A percentile compares a stretch with the other conserved stretches of the same genome.
phyloP scores from a whole-genome alignment of 768 basidiomycete species.

The Stropharia rugosoannulata region DNA sequence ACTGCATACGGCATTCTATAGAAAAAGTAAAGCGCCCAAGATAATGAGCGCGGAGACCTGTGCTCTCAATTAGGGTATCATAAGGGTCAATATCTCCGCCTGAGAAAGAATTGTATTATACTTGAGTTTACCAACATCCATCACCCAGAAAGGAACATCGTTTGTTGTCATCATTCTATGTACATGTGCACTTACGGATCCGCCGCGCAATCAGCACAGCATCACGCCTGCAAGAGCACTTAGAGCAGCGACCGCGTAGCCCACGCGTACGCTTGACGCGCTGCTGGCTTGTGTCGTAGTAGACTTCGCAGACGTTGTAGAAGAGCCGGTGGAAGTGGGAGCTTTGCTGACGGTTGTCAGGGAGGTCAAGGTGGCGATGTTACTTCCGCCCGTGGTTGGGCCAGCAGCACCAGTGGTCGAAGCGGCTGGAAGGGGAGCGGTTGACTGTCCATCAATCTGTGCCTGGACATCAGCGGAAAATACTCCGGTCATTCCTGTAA shows the following conservation, averaged over 20 bases:
- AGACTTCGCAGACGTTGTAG: slow-evolving; percentile 14
- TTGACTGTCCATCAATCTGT: slow-evolving; percentile 61
- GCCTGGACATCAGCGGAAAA: slow-evolving; percentile 57
- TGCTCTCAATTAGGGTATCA: too few relatives aligned
- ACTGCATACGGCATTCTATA: too few relatives aligned
- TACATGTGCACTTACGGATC: too few relatives aligned
- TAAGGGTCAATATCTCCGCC: too few relatives aligned
- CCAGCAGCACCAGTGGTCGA: slow-evolving; percentile 21
- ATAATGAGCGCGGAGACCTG: too few relatives aligned
- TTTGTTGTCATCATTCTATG: too few relatives aligned
- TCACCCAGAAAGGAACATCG: too few relatives aligned
- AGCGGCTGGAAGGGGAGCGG: slow-evolving; percentile 49
- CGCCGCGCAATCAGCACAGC: slow-evolving; percentile 28
- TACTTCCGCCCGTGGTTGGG: slow-evolving; percentile 3
- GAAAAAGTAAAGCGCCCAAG: too few relatives aligned
- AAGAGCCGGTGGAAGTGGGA: slow-evolving; percentile 9
- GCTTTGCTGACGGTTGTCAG: background rate
- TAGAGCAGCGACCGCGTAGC: slow-evolving; percentile 32
- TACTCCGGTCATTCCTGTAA: slow-evolving; percentile 68
- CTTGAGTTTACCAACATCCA: too few relatives aligned
- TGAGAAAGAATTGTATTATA: too few relatives aligned
- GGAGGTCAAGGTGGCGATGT: background rate
- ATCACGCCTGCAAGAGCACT: slow-evolving; percentile 36
- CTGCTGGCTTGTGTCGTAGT: slow-evolving; percentile 17
- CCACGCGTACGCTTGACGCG: slow-evolving; percentile 25